Percentiles rank a stretch among this genome's conserved stretches.
Evolutionary conservation across 768 basidiomycete species (phyloP).

Genomic region (Rhodotorula kratochvilovae): DNA sequence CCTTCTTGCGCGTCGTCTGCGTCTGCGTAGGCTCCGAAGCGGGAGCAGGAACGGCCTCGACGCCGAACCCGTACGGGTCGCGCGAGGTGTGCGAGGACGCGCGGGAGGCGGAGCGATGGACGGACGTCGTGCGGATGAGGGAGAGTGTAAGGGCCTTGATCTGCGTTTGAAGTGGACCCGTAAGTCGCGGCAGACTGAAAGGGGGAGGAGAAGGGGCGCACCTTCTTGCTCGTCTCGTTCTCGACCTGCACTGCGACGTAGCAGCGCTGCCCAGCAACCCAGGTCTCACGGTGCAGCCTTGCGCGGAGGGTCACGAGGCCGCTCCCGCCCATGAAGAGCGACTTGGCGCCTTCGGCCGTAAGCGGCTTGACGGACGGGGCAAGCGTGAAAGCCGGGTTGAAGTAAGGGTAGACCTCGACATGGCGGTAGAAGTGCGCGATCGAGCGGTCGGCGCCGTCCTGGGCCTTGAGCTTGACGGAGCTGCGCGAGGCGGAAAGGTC

Average conservation of each 20-base stretch:
- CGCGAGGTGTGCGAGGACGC: not conserved
- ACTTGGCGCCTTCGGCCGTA: conserved; percentile 56
- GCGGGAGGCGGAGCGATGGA: conserved; percentile 56
- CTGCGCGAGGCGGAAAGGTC: conserved; percentile 47
- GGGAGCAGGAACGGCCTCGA: not conserved
- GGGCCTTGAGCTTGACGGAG: conserved; percentile 69
- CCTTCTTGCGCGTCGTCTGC: conserved; percentile 59
- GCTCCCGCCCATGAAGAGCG: conserved; percentile 61
- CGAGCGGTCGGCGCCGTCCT: conserved; percentile 58
- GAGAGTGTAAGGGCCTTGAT: conserved; percentile 63
- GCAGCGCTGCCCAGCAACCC: conserved; percentile 78
- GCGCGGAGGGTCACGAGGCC: conserved; percentile 65
- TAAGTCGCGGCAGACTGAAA: too few relatives aligned
- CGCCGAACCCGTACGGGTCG: not conserved
- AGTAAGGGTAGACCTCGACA: conserved; percentile 71
- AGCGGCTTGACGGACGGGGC: conserved; percentile 61
- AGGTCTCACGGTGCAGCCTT: conserved; percentile 64
- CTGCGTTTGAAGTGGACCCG: conserved; percentile 22
- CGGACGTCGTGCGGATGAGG: conserved; percentile 62
- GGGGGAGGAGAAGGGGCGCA: not conserved
- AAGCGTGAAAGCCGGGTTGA: conserved; percentile 62
- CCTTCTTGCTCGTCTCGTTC: conserved; percentile 58
- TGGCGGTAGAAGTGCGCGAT: conserved; percentile 86
- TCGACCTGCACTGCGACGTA: conserved; percentile 61
- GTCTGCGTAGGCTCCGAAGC: conserved; percentile 49